Percentiles rank a stretch among this genome's conserved stretches.
phyloP scores from a whole-genome alignment of 352 stramenopile genomes.

The Pythium dissimile region DNA sequence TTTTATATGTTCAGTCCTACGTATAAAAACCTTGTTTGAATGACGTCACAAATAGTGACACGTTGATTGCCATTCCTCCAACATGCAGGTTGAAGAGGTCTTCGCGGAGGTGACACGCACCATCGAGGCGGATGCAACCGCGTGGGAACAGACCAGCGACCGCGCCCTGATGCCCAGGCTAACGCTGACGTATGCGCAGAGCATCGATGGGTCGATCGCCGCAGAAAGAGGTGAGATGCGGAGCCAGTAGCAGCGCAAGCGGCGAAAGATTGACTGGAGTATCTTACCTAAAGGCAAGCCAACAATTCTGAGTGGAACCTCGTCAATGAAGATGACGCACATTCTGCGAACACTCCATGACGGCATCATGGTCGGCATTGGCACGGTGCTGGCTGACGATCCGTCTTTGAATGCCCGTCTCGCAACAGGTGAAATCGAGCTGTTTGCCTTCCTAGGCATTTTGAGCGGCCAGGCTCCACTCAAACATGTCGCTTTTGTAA shows the following conservation, averaged over 20 bases:
- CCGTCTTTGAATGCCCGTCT: constrained; percentile 81
- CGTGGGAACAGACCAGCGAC: constrained; percentile 14
- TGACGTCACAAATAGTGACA: background rate
- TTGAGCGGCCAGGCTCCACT: no score
- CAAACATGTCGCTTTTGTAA: no score
- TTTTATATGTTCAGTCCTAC: constrained; percentile 17
- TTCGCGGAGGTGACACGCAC: constrained; percentile 26
- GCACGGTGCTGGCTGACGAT: constrained; percentile 84
- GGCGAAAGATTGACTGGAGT: background rate
- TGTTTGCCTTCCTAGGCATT: background rate
- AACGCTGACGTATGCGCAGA: constrained; percentile 89
- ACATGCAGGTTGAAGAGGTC: constrained; percentile 26
- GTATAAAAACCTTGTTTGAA: constrained; percentile 3
- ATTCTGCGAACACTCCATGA: constrained; percentile 79
- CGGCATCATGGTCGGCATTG: constrained; percentile 85
- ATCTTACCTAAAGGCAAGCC: constrained; percentile 34
- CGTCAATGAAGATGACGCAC: constrained; percentile 88
- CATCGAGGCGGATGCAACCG: constrained; percentile 27
- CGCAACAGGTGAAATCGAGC: constrained; percentile 31
- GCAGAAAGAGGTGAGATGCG: constrained; percentile 41
- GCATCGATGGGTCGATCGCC: constrained; percentile 83
- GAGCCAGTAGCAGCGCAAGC: background rate
- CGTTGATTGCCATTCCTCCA: background rate
- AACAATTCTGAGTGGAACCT: constrained; percentile 61
- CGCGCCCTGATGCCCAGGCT: constrained; percentile 36